Evolutionary conservation across 2,329 filamentous ascomycete species (phyloP).

Genomic region (Nannizzia gypsea): DNA sequence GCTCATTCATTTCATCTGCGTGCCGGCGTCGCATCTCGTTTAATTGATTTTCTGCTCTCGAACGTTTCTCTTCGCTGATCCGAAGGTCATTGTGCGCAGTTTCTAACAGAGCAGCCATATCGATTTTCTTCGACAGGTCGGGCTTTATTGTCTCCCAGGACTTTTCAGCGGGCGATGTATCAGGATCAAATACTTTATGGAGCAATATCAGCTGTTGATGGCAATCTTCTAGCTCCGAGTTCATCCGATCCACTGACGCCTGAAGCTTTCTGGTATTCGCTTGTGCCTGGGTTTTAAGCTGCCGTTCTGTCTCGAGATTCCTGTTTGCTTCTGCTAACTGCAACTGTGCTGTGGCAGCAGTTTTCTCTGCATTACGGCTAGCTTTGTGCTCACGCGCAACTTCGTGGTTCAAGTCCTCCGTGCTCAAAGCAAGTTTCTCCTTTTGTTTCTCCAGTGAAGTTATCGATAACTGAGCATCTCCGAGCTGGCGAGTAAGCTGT

Average conservation of each 20-base stretch:
- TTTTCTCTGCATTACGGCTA: constrained; percentile 80
- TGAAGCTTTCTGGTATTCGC: constrained; percentile 74
- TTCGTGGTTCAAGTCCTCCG: constrained; percentile 90
- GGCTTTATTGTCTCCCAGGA: constrained; percentile 58
- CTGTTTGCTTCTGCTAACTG: constrained; percentile 84
- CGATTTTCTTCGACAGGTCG: constrained; percentile 54
- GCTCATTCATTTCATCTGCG: constrained; percentile 56
- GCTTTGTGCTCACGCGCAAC: constrained; percentile 80
- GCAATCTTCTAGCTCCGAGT: constrained; percentile 69
- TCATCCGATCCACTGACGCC: constrained; percentile 61
- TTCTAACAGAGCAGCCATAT: constrained; percentile 76
- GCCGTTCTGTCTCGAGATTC: constrained; percentile 79
- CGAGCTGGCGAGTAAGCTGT: constrained; percentile 70
- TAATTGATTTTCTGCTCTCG: constrained; percentile 72
- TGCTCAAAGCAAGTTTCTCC: constrained; percentile 74
- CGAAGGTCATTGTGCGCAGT: constrained; percentile 79
- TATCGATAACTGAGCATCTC: constrained; percentile 70
- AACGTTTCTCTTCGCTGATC: constrained; percentile 67
- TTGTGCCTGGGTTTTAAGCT: constrained; percentile 74
- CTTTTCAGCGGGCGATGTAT: constrained; percentile 52
- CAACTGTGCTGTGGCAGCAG: constrained; percentile 63
- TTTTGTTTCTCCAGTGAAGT: constrained; percentile 85
- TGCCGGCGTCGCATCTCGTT: constrained; percentile 63
- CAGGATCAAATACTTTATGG: constrained; percentile 78
- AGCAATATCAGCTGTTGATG: constrained; percentile 68